phyloP scores from a whole-genome alignment of 495 filamentous ascomycete genomes.

The Penicillium canariense region DNA sequence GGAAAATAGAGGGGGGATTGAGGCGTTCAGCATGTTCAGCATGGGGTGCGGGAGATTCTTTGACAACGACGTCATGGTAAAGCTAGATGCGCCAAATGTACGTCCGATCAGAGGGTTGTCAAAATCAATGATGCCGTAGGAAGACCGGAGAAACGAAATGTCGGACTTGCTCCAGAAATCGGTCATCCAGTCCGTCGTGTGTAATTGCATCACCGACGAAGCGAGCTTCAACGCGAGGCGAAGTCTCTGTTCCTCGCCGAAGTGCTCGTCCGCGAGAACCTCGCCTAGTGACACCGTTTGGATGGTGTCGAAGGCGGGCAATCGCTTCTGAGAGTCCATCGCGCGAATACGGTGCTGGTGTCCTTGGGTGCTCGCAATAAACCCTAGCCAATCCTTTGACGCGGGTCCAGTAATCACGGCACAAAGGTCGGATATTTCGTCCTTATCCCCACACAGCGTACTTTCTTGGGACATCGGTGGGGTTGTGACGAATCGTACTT shows the following conservation, averaged over 20 bases:
- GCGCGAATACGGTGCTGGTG: background rate
- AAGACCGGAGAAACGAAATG: background rate
- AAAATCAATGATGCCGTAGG: background rate
- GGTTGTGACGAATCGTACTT: background rate
- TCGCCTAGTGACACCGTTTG: background rate
- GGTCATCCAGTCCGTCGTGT: background rate
- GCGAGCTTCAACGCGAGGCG: background rate
- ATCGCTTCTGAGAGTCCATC: background rate
- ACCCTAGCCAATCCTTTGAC: background rate
- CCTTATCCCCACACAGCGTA: background rate
- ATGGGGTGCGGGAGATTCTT: background rate
- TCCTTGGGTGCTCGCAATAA: background rate
- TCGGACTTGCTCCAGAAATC: background rate
- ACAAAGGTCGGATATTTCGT: background rate
- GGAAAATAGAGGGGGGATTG: background rate
- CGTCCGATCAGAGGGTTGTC: conserved; percentile 2
- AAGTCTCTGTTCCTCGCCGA: background rate
- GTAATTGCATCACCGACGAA: background rate
- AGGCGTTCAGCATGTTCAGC: background rate
- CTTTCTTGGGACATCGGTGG: background rate
- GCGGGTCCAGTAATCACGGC: background rate
- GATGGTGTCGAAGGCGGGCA: background rate
- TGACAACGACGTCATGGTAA: background rate
- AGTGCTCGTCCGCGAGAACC: background rate
- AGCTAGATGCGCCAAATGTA: background rate